Evolutionary conservation across 331 rosid species (phyloP).

Genomic region (Cydonia oblonga): DNA sequence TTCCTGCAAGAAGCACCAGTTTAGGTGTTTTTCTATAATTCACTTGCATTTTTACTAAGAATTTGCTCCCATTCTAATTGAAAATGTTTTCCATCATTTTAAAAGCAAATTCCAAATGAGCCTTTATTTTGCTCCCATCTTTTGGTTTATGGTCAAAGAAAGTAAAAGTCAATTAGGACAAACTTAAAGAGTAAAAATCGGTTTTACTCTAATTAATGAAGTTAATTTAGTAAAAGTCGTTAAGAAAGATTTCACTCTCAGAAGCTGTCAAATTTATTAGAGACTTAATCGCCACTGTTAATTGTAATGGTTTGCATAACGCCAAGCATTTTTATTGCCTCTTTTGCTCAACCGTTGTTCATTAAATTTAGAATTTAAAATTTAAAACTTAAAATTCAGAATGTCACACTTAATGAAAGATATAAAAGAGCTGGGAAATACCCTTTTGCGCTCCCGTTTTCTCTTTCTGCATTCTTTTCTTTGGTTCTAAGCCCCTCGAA

Average conservation of each 20-base stretch:
- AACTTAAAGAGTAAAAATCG: not conserved
- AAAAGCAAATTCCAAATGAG: too few species aligned
- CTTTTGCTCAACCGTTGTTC: not conserved
- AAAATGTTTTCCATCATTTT: too few species aligned
- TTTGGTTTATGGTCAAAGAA: not conserved
- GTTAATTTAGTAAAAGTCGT: not conserved
- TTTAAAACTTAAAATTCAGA: not conserved
- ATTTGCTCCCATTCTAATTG: too few species aligned
- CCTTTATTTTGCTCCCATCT: not conserved
- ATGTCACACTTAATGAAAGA: not conserved
- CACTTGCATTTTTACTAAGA: too few species aligned
- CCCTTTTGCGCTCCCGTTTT: not conserved
- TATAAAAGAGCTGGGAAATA: not conserved
- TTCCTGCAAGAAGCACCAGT: too few species aligned
- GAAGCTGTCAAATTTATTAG: not conserved
- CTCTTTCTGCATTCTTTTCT: not conserved
- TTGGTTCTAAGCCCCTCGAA: not conserved
- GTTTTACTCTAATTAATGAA: not conserved
- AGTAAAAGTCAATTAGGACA: not conserved
- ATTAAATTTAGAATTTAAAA: not conserved
- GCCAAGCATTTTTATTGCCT: not conserved
- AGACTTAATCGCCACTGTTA: not conserved
- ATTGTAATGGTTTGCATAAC: not conserved
- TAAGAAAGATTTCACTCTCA: not conserved
- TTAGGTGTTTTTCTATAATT: too few species aligned